Evolutionary conservation across 2,329 filamentous ascomycete species (phyloP).

Genomic region (Colletotrichum tropicicola): DNA sequence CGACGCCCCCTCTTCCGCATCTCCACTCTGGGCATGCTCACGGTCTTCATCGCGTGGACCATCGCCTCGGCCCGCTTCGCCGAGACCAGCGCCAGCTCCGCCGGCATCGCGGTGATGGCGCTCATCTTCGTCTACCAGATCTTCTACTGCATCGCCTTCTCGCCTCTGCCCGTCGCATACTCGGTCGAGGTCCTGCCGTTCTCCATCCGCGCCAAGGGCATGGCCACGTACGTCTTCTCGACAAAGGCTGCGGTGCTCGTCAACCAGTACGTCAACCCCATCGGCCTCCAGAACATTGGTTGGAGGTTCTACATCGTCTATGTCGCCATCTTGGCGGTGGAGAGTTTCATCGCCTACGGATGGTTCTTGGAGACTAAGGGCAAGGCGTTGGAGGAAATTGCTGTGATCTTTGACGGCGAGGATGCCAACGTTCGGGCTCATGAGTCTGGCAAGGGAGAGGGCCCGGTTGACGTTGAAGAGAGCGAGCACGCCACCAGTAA

Average conservation of each 20-base stretch:
- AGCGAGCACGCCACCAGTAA: slow-evolving; percentile 16
- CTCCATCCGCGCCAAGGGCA: slow-evolving; percentile 59
- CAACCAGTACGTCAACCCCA: slow-evolving; percentile 56
- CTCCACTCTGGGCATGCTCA: slow-evolving; percentile 38
- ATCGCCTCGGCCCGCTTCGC: slow-evolving; percentile 43
- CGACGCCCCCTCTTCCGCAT: slow-evolving; percentile 37
- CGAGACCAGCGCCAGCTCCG: slow-evolving; percentile 37
- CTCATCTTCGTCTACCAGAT: slow-evolving; percentile 49
- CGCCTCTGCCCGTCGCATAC: slow-evolving; percentile 58
- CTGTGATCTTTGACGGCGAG: slow-evolving; percentile 61
- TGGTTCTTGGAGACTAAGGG: slow-evolving; percentile 62
- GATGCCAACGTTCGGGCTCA: slow-evolving; percentile 17
- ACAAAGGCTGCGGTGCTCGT: slow-evolving; percentile 41
- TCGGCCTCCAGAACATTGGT: slow-evolving; percentile 56
- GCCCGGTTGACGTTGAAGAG: slow-evolving; percentile 14
- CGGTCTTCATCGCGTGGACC: slow-evolving; percentile 45
- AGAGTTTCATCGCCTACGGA: slow-evolving; percentile 54
- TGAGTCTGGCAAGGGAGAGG: slow-evolving; percentile 2
- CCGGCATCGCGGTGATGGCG: slow-evolving; percentile 43
- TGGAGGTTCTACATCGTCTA: slow-evolving; percentile 69
- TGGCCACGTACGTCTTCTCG: slow-evolving; percentile 42
- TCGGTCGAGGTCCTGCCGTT: slow-evolving; percentile 64
- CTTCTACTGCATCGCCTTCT: slow-evolving; percentile 64
- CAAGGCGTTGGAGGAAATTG: slow-evolving; percentile 62
- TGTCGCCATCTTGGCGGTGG: slow-evolving; percentile 53